A percentile compares a stretch with the other conserved stretches of the same genome.
Conservation (phyloP, 2,329 filamentous ascomycete genomes). For the Arthrobotrys pseudoclavata region DNA sequence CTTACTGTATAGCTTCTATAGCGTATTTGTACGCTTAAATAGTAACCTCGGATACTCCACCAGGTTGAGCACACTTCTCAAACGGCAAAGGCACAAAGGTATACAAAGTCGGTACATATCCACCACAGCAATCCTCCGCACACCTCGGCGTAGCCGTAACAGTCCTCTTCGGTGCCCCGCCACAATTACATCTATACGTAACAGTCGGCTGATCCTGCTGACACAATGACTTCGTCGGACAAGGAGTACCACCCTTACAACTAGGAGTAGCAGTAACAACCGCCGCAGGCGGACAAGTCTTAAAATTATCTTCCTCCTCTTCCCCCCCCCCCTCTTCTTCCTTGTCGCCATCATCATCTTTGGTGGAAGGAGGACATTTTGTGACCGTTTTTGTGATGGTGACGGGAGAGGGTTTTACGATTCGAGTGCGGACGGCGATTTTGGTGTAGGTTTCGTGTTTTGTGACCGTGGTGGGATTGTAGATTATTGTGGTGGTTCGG, state of each 20-base stretch:
- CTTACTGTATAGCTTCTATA: neutral
- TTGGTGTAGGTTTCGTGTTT: neutral
- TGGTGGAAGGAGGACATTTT: neutral
- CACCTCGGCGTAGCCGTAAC: neutral
- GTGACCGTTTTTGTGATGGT: neutral
- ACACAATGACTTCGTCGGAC: neutral
- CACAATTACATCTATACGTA: conserved; percentile 1
- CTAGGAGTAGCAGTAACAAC: neutral
- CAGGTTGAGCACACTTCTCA: conserved; percentile 7
- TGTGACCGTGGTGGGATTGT: neutral
- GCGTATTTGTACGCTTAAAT: neutral
- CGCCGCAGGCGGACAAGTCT: neutral
- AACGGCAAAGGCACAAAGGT: conserved; percentile 2
- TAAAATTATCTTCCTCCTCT: neutral
- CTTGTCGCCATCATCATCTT: neutral
- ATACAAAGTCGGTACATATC: conserved; percentile 6
- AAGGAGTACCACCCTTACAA: neutral
- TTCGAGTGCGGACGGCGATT: neutral
- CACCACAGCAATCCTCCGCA: conserved; percentile 5
- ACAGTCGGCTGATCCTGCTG: neutral
- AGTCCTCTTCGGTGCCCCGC: neutral
- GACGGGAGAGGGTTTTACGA: neutral
- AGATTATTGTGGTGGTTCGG: neutral
- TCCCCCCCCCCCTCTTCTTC: neutral
- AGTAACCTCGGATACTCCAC: neutral